A percentile compares a stretch with the other conserved stretches of the same genome.
Evolutionary conservation across 163 green algal genomes (phyloP).

Genomic region (Coccomyxa subellipsoidea): DNA sequence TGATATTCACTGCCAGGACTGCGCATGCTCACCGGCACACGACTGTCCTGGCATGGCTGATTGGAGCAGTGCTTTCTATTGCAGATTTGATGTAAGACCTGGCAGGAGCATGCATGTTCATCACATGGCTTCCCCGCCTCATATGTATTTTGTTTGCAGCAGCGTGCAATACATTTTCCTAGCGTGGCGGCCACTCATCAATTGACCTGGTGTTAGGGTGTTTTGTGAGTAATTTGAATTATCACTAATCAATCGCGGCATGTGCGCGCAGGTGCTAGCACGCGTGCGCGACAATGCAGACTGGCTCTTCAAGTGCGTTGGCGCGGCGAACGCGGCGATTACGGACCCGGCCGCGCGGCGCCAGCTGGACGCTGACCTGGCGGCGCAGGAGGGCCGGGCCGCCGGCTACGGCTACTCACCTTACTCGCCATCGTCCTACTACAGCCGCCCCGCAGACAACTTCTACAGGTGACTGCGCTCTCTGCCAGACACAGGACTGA

Average conservation of each 20-base stretch:
- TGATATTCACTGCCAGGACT: too few relatives aligned
- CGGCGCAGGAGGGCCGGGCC: background rate
- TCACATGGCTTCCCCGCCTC: too few relatives aligned
- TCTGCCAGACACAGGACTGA: too few relatives aligned
- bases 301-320: slow-evolving; percentile 70
- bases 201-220: background rate
- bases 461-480: background rate
- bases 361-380: slow-evolving; percentile 34
- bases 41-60: too few relatives aligned
- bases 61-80: too few relatives aligned
- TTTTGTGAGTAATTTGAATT: too few relatives aligned
- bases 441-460: background rate
- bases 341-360: slow-evolving; percentile 41
- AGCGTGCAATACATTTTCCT: too few relatives aligned
- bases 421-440: background rate
- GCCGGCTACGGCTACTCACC: background rate
- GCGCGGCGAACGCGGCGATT: slow-evolving; percentile 60
- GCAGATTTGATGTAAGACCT: too few relatives aligned
- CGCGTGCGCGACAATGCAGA: slow-evolving; percentile 49
- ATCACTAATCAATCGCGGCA: background rate
- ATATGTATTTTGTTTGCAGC: too few relatives aligned
- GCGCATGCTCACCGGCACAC: too few relatives aligned
- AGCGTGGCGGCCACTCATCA: too few relatives aligned
- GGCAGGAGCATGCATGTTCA: too few relatives aligned
- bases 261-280: slow-evolving; percentile 5